Percentiles rank a stretch among this genome's conserved stretches.
Evolutionary conservation across 768 basidiomycete genomes (phyloP).

Genomic region (Lactarius deliciosus): DNA sequence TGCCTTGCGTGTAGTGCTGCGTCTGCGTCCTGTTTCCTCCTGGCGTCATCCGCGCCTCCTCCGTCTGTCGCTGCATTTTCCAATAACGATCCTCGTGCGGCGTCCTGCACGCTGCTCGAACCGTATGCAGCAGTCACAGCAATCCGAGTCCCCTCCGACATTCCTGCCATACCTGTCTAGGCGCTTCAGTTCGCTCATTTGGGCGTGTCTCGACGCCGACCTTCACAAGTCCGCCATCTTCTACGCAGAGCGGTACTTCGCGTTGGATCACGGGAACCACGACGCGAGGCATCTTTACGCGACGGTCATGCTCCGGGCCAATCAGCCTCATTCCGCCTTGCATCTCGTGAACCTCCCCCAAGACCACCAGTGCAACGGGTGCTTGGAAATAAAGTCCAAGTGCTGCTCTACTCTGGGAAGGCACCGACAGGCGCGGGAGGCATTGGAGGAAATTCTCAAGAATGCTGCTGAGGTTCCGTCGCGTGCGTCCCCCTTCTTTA

Average conservation of each 20-base stretch:
- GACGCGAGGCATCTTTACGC: slow-evolving; percentile 86
- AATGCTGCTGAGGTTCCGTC: slow-evolving; percentile 53
- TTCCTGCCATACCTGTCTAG: slow-evolving; percentile 59
- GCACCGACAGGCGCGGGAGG: slow-evolving; percentile 74
- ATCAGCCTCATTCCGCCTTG: slow-evolving; percentile 73
- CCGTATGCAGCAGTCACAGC: slow-evolving; percentile 35
- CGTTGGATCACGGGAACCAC: slow-evolving; percentile 68
- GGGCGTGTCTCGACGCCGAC: slow-evolving; percentile 82
- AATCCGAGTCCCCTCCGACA: slow-evolving; percentile 50
- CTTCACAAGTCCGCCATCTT: slow-evolving; percentile 80
- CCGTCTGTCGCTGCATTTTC: background rate
- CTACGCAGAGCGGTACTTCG: slow-evolving; percentile 83
- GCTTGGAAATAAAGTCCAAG: slow-evolving; percentile 74
- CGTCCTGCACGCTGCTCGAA: slow-evolving; percentile 12
- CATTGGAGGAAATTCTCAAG: slow-evolving; percentile 60
- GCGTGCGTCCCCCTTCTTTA: slow-evolving; percentile 45
- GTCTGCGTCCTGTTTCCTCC: background rate
- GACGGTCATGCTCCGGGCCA: slow-evolving; percentile 65
- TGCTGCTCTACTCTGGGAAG: slow-evolving; percentile 73
- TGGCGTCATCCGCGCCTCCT: background rate
- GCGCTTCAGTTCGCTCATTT: slow-evolving; percentile 71
- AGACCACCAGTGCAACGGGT: slow-evolving; percentile 66
- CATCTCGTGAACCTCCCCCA: slow-evolving; percentile 62
- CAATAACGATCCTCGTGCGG: slow-evolving; percentile 38
- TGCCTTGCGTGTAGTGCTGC: background rate